Percentiles rank a stretch among this genome's conserved stretches.
Evolutionary conservation across 2,329 filamentous ascomycete genomes (phyloP).

Genomic region (Diaporthe vaccinii): DNA sequence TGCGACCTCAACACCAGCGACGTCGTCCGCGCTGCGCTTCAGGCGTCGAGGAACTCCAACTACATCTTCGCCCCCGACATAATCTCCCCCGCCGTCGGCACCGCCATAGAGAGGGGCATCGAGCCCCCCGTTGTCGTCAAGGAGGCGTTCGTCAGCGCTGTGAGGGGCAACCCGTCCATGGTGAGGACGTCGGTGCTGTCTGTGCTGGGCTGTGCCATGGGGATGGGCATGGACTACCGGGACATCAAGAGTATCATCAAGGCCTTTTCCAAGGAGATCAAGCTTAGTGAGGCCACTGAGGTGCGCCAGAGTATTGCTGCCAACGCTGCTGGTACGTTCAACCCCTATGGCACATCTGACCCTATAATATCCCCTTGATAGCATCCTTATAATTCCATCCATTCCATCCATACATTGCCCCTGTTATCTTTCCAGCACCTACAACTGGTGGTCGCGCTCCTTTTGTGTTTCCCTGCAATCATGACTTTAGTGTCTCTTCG

Average conservation of each 20-base stretch:
- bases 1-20: not conserved
- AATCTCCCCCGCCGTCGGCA: not conserved
- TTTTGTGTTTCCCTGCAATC: too few species aligned
- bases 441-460: fast-evolving
- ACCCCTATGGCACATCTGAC: too few species aligned
- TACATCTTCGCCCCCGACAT: not conserved
- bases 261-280: not conserved
- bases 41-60: not conserved
- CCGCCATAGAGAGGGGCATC: not conserved
- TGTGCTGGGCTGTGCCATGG: not conserved
- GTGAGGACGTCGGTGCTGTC: not conserved
- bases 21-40: not conserved
- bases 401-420: too few species aligned
- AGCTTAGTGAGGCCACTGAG: not conserved
- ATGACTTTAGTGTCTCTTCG: too few species aligned
- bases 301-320: not conserved
- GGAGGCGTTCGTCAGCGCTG: not conserved
- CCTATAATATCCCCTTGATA: not conserved
- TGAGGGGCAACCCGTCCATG: not conserved
- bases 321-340: not conserved
- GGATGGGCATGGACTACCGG: not conserved
- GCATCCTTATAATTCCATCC: not conserved
- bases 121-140: not conserved
- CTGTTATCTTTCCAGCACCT: fast-evolving
- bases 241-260: not conserved